These are phyloP conservation scores for Vinca minor DNA, from an alignment of 257 asterid species.

Conservation along the genomic window DNA sequence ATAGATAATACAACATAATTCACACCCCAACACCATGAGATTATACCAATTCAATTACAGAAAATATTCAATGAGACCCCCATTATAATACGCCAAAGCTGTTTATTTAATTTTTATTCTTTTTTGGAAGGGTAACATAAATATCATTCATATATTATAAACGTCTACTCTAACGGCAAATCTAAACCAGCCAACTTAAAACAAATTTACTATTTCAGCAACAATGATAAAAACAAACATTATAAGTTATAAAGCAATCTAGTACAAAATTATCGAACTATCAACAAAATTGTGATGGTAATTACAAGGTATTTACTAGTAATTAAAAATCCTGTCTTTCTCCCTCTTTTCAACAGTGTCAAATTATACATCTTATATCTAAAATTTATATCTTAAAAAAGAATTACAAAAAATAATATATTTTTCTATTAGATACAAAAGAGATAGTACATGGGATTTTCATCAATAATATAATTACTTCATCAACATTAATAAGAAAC, in stretches of 20 bases:
- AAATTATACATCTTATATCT: not conserved
- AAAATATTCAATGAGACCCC: no score
- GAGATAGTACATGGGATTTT: slow-evolving; percentile 1
- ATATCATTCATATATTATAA: not conserved
- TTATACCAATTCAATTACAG: no score
- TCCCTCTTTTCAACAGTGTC: not conserved
- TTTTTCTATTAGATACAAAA: not conserved
- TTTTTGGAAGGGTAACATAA: no score
- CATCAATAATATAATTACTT: not conserved
- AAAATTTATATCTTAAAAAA: not conserved
- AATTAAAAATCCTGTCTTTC: slow-evolving; percentile 1
- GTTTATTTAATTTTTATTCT: no score
- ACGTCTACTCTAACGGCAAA: no score
- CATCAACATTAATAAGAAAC: slow-evolving; percentile 8
- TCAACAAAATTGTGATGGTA: slow-evolving; percentile 4
- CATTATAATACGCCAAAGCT: no score
- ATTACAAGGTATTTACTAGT: slow-evolving; percentile 14
- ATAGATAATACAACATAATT: no score
- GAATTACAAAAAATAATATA: slow-evolving; percentile 4
- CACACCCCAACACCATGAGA: no score
- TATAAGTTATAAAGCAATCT: no score
- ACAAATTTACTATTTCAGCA: no score
- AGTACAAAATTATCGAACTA: not conserved
- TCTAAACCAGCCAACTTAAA: no score
- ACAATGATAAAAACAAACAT: not conserved